A percentile compares a stretch with the other conserved stretches of the same genome.
Conservation (phyloP, 306 rosid species). For the Ceratonia siliqua region DNA sequence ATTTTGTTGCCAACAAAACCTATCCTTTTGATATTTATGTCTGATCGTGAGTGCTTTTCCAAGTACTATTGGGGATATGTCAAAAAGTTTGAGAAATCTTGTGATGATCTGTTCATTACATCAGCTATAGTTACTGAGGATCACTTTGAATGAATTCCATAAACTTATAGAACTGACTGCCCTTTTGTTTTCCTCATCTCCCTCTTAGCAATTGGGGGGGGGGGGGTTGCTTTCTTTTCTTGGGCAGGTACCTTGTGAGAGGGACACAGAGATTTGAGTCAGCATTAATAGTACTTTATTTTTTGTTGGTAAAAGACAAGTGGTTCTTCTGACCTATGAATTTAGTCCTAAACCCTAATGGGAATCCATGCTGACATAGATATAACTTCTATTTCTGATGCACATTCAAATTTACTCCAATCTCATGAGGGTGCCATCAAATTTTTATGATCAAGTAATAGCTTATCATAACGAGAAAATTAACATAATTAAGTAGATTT, state of each 20-base stretch:
- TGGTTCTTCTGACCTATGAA: background rate
- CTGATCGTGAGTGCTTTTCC: slow-evolving; percentile 35
- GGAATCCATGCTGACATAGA: no score
- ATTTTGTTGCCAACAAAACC: slow-evolving; percentile 42
- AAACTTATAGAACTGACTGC: slow-evolving; percentile 19
- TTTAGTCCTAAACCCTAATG: background rate
- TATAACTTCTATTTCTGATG: background rate
- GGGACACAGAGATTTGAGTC: background rate
- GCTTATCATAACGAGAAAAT: background rate
- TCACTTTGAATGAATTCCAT: slow-evolving; percentile 28
- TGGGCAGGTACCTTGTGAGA: background rate
- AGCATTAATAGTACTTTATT: background rate
- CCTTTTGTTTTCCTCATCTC: background rate
- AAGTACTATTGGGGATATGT: slow-evolving; percentile 34
- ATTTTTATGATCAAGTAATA: background rate
- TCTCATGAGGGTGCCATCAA: background rate
- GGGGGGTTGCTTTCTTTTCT: background rate
- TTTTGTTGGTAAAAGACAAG: background rate
- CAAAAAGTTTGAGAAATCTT: slow-evolving; percentile 30
- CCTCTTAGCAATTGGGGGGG: background rate
- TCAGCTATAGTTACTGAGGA: slow-evolving; percentile 19
- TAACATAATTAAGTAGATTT: no score
- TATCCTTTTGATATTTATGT: slow-evolving; percentile 42
- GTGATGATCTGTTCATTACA: slow-evolving; percentile 28
- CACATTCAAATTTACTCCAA: background rate